phyloP scores from a whole-genome alignment of 2,329 filamentous ascomycete species.

The Hymenoscyphus fraxineus region DNA sequence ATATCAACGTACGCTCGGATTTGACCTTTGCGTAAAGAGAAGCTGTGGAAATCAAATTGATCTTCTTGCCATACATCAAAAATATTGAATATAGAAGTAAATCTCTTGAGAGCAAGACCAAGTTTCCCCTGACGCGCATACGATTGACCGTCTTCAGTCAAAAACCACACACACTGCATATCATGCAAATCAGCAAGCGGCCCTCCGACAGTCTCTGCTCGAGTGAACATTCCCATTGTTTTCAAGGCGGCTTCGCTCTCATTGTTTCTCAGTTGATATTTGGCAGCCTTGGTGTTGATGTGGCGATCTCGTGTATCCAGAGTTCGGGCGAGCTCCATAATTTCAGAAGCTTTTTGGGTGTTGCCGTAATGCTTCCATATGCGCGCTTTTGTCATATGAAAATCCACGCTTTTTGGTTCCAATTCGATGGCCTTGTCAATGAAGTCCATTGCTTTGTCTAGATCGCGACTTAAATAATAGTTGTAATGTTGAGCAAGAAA shows the following conservation, averaged over 20 bases:
- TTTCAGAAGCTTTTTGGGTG: conserved; percentile 71
- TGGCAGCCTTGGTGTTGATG: conserved; percentile 97
- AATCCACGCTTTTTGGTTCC: conserved; percentile 79
- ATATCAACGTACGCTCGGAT: conserved; percentile 93
- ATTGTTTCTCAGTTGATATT: conserved; percentile 92
- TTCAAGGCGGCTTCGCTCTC: conserved; percentile 81
- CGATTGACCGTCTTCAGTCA: conserved; percentile 92
- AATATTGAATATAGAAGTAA: conserved; percentile 83
- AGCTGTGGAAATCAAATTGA: conserved; percentile 98
- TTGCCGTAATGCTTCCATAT: conserved; percentile 91
- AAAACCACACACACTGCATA: conserved; percentile 98
- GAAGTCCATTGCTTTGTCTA: conserved; percentile 75
- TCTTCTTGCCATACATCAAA: conserved; percentile 98
- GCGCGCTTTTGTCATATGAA: conserved; percentile 90
- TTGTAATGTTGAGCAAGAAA: conserved; percentile 98
- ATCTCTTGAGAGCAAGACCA: conserved; percentile 85
- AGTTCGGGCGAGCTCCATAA: conserved; percentile 82
- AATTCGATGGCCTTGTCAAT: conserved; percentile 80
- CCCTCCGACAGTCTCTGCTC: conserved; percentile 83
- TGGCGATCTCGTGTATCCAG: conserved; percentile 90
- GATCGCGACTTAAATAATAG: conserved; percentile 80
- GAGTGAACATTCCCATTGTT: conserved; percentile 90
- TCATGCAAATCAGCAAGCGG: conserved; percentile 88
- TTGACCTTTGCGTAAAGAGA: conserved; percentile 94
- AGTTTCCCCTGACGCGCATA: conserved; percentile 78